Base-by-base conservation (phyloP, 805 yeast genomes). In the Kregervanrija pseudodelftensis region DNA sequence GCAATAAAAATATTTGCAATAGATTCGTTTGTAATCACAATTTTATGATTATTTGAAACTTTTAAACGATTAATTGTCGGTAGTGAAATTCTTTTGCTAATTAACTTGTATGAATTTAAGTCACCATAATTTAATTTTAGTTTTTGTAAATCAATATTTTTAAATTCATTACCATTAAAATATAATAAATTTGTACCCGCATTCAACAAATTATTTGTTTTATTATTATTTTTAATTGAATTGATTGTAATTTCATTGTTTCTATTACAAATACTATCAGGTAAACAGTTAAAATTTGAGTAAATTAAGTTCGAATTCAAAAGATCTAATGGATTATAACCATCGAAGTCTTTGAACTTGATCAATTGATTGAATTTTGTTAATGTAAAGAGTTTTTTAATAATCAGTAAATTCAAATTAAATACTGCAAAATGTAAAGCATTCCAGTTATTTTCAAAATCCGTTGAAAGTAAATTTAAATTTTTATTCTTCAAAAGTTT, bases 381-480 rank as follows among this genome's bases (percentile, higher is more conserved):
- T 3, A 51, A 34, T 4, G 54, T 44, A 9, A 77, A 43, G 9
- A 79, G 51, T 8, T 63, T 60, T 43, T 69, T 72, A 9, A 82
- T 79, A 56, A 83, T 74, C 14, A 72, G 56, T 36, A 82, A 63
- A 44, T 82, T 69, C 32, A 79, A 84, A 49, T 74, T 65, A 51
- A 69, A 76, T 11, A 85, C 65, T 4, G 88, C 77, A 48, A 79
- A 75, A 60, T 90, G 96, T 30, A 90, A 67, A 22, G 87, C 77
- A 37, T 85, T 84, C 83, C 95, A 89, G 2, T 87, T 84, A 57
- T 77, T 86, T 61, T 89, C 96, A 42, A 67, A 67, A 60, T 90
- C 96, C 2, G 68, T 63, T 0, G 73, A 54, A 3, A 64, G 53
- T 2, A 72, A 52, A 43, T 79, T 77, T 16, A 75, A 56, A 13